phyloP scores from a whole-genome alignment of 1,284 basidiomycete species.

The Exobasidium cylindrosporum region DNA sequence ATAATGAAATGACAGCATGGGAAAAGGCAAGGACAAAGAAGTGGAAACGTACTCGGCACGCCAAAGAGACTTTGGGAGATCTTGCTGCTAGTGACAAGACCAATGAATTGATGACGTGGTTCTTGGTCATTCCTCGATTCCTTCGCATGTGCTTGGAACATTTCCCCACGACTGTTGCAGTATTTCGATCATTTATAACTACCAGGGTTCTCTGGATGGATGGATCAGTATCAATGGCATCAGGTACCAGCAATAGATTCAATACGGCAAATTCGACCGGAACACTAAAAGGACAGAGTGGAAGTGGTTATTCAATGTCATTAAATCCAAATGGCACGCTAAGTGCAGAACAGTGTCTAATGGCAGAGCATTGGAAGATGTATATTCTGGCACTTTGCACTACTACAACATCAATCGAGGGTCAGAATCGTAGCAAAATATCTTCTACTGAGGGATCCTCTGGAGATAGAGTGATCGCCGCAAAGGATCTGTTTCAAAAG shows the following conservation, averaged over 20 bases:
- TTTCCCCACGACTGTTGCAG: slow-evolving; percentile 54
- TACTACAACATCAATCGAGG: slow-evolving; percentile 62
- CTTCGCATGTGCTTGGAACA: slow-evolving; percentile 53
- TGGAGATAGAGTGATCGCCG: slow-evolving; percentile 71
- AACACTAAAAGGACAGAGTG: neutral
- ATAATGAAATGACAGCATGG: slow-evolving; percentile 29
- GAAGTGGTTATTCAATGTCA: neutral
- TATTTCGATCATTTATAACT: slow-evolving; percentile 55
- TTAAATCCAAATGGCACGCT: neutral
- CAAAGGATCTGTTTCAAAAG: slow-evolving; percentile 73
- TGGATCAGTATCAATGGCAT: slow-evolving; percentile 55
- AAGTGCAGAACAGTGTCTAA: slow-evolving; percentile 63
- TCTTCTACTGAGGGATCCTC: slow-evolving; percentile 15
- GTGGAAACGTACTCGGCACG: slow-evolving; percentile 11
- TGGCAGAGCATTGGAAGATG: slow-evolving; percentile 81
- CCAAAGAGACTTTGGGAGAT: slow-evolving; percentile 27
- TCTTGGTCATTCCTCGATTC: slow-evolving; percentile 56
- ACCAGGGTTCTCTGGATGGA: slow-evolving; percentile 57
- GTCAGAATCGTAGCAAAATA: slow-evolving; percentile 62
- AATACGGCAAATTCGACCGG: neutral
- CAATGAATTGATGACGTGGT: slow-evolving; percentile 58
- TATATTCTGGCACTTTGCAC: slow-evolving; percentile 80
- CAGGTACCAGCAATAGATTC: slow-evolving; percentile 27
- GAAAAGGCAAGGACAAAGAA: slow-evolving; percentile 23
- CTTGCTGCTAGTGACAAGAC: slow-evolving; percentile 57